Conservation (phyloP, 2,329 filamentous ascomycete species). For the Byssochlamys sp. region DNA sequence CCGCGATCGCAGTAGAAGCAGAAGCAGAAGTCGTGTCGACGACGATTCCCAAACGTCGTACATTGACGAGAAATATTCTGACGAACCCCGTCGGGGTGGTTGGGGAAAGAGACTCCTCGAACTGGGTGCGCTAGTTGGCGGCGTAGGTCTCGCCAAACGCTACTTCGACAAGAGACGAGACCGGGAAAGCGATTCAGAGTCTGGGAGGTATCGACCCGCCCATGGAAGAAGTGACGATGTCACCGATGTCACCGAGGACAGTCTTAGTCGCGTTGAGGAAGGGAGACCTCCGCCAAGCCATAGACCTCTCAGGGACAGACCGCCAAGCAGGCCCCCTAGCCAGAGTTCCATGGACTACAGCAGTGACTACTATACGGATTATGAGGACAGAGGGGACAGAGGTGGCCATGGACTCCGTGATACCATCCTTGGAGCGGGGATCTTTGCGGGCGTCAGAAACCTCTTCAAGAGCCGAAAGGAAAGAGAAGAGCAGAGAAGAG, state of each 20-base stretch:
- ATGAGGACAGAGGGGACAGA: constrained; percentile 33
- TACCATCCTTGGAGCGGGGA: constrained; percentile 57
- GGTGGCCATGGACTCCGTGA: constrained; percentile 46
- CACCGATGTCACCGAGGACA: constrained; percentile 32
- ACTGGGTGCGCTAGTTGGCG: constrained; percentile 54
- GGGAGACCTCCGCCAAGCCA: constrained; percentile 40
- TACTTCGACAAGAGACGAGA: constrained; percentile 49
- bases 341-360: constrained; percentile 22
- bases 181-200: constrained; percentile 43
- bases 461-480: constrained; percentile 52
- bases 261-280: constrained; percentile 41
- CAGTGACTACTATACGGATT: constrained; percentile 32
- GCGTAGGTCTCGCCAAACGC: constrained; percentile 52
- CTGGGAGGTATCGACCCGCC: constrained; percentile 44
- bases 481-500: constrained; percentile 49
- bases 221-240: constrained; percentile 38
- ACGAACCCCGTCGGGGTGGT: constrained; percentile 43
- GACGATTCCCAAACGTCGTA: constrained; percentile 48
- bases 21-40: constrained; percentile 34
- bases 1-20: constrained; percentile 34
- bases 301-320: constrained; percentile 22
- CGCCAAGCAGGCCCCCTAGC: constrained; percentile 11
- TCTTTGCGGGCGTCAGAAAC: constrained; percentile 49
- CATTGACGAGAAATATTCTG: constrained; percentile 56
- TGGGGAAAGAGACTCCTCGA: constrained; percentile 53